These are phyloP conservation scores for Yarrowia sp. DNA, from an alignment of 805 yeast species.

Conservation along the genomic window DNA sequence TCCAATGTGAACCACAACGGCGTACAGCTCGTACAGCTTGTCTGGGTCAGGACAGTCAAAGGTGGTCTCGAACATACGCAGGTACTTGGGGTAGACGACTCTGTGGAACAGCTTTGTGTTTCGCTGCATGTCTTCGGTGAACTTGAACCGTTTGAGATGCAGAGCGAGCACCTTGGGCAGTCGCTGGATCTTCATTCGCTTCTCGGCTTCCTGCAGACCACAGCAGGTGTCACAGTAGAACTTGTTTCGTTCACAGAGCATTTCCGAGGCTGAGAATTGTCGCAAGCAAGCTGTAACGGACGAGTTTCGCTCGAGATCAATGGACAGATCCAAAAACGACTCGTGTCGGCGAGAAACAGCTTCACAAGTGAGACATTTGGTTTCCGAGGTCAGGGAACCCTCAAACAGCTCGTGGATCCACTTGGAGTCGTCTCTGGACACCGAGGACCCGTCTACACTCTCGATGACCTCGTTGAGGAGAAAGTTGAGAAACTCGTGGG, in stretches of 20 bases:
- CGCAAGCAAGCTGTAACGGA: slow-evolving; percentile 78
- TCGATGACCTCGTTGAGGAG: slow-evolving; percentile 75
- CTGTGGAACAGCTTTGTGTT: slow-evolving; percentile 87
- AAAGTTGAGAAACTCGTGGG: slow-evolving; percentile 94
- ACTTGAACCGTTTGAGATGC: slow-evolving; percentile 91
- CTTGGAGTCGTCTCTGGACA: slow-evolving; percentile 40
- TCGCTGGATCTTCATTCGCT: slow-evolving; percentile 78
- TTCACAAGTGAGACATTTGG: slow-evolving; percentile 90
- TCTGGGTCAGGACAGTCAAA: slow-evolving; percentile 59
- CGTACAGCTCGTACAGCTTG: slow-evolving; percentile 78
- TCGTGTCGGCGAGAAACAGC: slow-evolving; percentile 82
- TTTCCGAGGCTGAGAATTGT: slow-evolving; percentile 84
- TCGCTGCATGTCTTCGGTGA: slow-evolving; percentile 78
- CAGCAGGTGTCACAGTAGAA: slow-evolving; percentile 91
- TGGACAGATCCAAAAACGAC: slow-evolving; percentile 81
- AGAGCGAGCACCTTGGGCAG: slow-evolving; percentile 81
- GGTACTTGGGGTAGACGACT: slow-evolving; percentile 76
- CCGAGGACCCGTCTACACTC: slow-evolving; percentile 49
- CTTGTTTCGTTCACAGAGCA: slow-evolving; percentile 84
- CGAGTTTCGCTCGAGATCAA: slow-evolving; percentile 79
- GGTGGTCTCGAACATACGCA: slow-evolving; percentile 72
- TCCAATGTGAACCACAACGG: slow-evolving; percentile 92
- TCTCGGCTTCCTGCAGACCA: slow-evolving; percentile 91
- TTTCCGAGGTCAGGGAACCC: slow-evolving; percentile 84
- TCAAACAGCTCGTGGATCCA: slow-evolving; percentile 78